Percentiles rank a stretch among this genome's conserved stretches.
These are phyloP conservation scores for Flaveria bidentis DNA, from an alignment of 129 eudicot genomes.

Conservation along the genomic window DNA sequence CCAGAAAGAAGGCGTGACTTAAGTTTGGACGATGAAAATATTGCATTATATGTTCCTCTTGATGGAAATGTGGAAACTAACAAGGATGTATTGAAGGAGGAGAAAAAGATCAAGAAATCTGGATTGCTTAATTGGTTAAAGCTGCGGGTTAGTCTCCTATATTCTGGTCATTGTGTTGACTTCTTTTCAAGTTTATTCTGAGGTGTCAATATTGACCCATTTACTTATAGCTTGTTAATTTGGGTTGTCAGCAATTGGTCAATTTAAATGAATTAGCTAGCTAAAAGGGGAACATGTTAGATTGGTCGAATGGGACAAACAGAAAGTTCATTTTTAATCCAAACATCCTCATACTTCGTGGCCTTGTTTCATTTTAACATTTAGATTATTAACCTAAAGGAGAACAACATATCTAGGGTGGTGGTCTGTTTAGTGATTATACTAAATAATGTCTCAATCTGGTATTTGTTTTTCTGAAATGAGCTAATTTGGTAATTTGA, in stretches of 20 bases:
- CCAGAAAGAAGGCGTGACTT: slow-evolving; percentile 84
- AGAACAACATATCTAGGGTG: background rate
- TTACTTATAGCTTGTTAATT: background rate
- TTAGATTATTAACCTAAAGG: background rate
- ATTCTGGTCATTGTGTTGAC: background rate
- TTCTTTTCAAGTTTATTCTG: background rate
- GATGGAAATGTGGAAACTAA: slow-evolving; percentile 59
- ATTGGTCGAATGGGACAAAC: background rate
- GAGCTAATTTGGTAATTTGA: background rate
- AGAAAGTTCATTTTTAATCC: background rate
- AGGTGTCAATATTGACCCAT: slow-evolving; percentile 6
- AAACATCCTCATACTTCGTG: background rate
- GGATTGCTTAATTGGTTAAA: slow-evolving; percentile 94
- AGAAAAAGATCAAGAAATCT: slow-evolving; percentile 70
- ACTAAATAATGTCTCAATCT: background rate
- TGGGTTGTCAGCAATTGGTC: background rate
- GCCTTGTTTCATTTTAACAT: background rate
- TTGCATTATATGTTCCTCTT: slow-evolving; percentile 62
- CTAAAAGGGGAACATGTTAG: background rate
- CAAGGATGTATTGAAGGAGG: slow-evolving; percentile 60
- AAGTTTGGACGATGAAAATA: slow-evolving; percentile 76
- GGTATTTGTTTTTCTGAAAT: background rate
- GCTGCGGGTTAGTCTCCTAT: slow-evolving; percentile 61
- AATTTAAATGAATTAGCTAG: background rate
- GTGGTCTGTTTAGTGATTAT: background rate